Base-by-base conservation (phyloP, 768 basidiomycete genomes). In the Piloderma croceum region DNA sequence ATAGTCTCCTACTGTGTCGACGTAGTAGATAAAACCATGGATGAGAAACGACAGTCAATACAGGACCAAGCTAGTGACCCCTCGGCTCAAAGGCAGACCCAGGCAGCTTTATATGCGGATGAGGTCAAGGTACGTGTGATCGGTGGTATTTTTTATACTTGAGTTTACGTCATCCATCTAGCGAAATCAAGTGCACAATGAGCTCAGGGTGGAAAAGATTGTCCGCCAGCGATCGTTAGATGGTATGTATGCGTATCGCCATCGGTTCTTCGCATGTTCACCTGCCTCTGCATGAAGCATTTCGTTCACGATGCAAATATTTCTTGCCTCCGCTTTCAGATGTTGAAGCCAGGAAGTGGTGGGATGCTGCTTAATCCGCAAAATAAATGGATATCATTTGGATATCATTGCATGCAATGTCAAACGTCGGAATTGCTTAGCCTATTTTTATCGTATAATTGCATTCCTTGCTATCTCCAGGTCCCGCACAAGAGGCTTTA, bases 171-270 rank as follows among this genome's bases (percentile, higher is more conserved):
- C 6, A 20, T 50, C 44, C 46, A 56, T 48, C 41, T 52, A 90
- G 87, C 71, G 75, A 44, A 79, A 76, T 39, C 85, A 88, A 54
- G 73, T 90, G 10, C 83, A 67, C 53, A 85, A 83, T 57, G 88
- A 90, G 62, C 60, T 82, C 25, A 63, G 71, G 21, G 77, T 90
- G 4, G 87, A 90, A 58, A 67, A 64, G 38, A 88, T 90, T 50
- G 71, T 90, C 36, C 70, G 80, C 38, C 72, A 71, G 44, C 71
- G 86, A 49, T 79, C 84, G 22, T 61, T 81, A 37, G 80, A 88
- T 53, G 87, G 87, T 80, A 35, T 23, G 27, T 33, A 35, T 33
- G 44, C 42, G 41, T 52, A 23, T 36, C 38, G 35, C 33, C 44
- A 31, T 41, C 37, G 38, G 24, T 25, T 36, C 31, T 37, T 22